Evolutionary conservation across 106 monocot genomes (phyloP).

Genomic region (Agapanthus africanus): DNA sequence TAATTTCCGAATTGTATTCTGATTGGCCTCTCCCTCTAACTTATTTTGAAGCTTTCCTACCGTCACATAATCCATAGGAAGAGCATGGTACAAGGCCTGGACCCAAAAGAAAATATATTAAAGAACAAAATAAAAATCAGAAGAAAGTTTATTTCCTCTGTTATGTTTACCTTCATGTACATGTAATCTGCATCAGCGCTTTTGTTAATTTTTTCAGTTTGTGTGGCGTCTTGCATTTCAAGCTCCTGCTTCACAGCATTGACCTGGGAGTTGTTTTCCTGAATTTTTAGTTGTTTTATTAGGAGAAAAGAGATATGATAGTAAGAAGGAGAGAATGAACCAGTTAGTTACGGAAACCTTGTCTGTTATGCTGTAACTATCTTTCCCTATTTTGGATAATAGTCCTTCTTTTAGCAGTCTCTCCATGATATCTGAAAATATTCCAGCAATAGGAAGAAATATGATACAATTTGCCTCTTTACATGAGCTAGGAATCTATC

Average conservation of each 20-base stretch:
- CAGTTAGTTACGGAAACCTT: constrained; percentile 12
- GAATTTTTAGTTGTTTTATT: constrained; percentile 3
- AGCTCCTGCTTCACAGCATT: constrained; percentile 57
- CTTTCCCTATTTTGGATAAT: constrained; percentile 57
- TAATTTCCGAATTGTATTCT: constrained; percentile 47
- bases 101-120: not conserved
- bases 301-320: not conserved
- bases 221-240: constrained; percentile 29
- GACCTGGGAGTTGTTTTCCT: constrained; percentile 8
- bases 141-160: not conserved
- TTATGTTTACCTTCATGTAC: constrained; percentile 73
- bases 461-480: not conserved
- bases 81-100: constrained; percentile 82
- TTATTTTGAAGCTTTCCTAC: constrained; percentile 70
- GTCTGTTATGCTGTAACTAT: constrained; percentile 63
- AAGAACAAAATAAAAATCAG: not conserved
- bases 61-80: constrained; percentile 91
- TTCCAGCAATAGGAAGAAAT: not conserved
- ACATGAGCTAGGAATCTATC: not conserved
- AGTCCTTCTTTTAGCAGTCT: constrained; percentile 69
- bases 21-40: constrained; percentile 52
- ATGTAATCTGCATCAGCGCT: constrained; percentile 34
- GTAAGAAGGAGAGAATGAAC: not conserved
- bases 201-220: constrained; percentile 22
- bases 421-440: constrained; percentile 61